Conservation (phyloP, 208 protist species). For the Trypanosoma lewisi region DNA sequence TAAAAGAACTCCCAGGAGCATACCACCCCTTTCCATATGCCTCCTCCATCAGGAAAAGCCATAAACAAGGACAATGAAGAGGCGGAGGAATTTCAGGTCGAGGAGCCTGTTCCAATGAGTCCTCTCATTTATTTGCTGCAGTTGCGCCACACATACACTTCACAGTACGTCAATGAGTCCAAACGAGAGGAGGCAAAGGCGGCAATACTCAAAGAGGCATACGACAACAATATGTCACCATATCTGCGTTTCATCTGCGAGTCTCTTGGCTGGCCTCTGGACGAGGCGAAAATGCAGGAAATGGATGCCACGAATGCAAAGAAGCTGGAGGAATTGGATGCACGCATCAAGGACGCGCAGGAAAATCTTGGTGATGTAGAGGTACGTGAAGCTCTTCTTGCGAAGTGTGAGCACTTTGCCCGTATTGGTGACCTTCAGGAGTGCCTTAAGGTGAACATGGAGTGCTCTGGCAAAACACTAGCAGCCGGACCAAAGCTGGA, state of each 20-base stretch:
- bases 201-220: conserved; percentile 67
- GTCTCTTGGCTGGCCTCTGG: conserved; percentile 67
- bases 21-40: conserved; percentile 4
- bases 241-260: conserved; percentile 85
- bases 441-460: conserved; percentile 87
- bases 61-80: conserved; percentile 29
- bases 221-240: conserved; percentile 85
- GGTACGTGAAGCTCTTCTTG: conserved; percentile 94
- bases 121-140: conserved; percentile 84
- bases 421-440: conserved; percentile 95
- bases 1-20: neutral
- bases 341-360: conserved; percentile 91
- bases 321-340: conserved; percentile 78
- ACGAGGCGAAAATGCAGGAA: conserved; percentile 52
- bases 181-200: conserved; percentile 71
- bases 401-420: conserved; percentile 91
- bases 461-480: conserved; percentile 93
- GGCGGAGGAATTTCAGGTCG: conserved; percentile 27
- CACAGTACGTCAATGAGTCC: conserved; percentile 65
- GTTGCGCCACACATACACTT: conserved; percentile 75
- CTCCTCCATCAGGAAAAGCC: neutral
- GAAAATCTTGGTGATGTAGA: conserved; percentile 97
- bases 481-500: conserved; percentile 95
- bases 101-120: conserved; percentile 66
- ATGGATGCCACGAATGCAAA: conserved; percentile 84